These are phyloP conservation scores for Farysia itapuensis DNA, from an alignment of 1,284 basidiomycete species.

Conservation along the genomic window DNA sequence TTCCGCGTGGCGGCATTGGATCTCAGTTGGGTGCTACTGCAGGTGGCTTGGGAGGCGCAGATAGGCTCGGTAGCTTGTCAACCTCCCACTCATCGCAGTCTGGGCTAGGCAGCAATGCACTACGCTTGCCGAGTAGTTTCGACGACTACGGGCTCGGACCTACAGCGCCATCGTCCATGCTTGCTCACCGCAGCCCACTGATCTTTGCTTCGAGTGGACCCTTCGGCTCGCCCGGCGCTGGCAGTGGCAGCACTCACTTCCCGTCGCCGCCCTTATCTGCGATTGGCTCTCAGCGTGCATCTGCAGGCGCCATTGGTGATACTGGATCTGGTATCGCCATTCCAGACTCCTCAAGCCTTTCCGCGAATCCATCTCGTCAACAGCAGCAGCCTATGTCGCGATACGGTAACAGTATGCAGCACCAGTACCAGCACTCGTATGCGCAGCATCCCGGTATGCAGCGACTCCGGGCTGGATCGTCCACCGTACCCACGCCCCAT, in stretches of 20 bases:
- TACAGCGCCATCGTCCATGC: slow-evolving; percentile 44
- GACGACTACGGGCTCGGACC: slow-evolving; percentile 42
- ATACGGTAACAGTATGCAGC: neutral
- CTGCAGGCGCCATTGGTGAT: slow-evolving; percentile 6
- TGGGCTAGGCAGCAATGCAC: slow-evolving; percentile 1
- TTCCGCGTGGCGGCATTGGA: neutral
- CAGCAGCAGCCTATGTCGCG: neutral
- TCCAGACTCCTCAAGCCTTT: no score
- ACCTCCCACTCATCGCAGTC: slow-evolving; percentile 10
- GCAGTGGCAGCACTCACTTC: slow-evolving; percentile 11
- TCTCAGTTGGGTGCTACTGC: neutral
- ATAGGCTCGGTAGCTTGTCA: neutral
- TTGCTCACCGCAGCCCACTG: slow-evolving; percentile 30
- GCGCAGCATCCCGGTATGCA: slow-evolving; percentile 32
- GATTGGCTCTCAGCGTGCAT: slow-evolving; percentile 16
- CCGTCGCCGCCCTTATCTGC: slow-evolving; percentile 22
- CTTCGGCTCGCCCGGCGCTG: slow-evolving; percentile 4
- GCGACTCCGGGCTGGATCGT: slow-evolving; percentile 16
- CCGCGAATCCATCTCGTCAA: no score
- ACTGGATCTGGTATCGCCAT: slow-evolving; percentile 7
- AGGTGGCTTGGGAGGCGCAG: neutral
- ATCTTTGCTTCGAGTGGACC: no score
- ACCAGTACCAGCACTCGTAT: neutral
- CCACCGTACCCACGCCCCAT: slow-evolving; percentile 12
- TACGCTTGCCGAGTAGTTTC: slow-evolving; percentile 10